Evolutionary conservation across 176 grass and related monocot species (phyloP), one percentile per base, ranked within the genome.

Genomic region (Zea luxurians): DNA sequence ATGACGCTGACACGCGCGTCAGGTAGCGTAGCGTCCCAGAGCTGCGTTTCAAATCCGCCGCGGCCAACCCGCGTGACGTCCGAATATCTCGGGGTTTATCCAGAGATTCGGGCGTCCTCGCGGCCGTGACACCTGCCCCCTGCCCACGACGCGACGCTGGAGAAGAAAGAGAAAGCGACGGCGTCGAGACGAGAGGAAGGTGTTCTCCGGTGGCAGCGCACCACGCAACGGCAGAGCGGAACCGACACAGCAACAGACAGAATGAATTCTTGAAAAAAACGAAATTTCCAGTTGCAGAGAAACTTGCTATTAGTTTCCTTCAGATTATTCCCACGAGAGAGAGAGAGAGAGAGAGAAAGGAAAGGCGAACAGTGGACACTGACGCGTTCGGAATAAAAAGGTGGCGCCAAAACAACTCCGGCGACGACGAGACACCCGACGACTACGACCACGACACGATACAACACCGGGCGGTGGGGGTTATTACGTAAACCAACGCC

Each of bases 381-480:
- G 83, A 91, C 84, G 83, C 79, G 10, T 74, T 83, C 18, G 75
- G 76, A 76, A 72, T 81, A 74, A 88, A 85, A 86, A 63, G 5
- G 34, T 63, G 76, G 80, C 69, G 64, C 90, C 77, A 88, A 75
- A 83, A 84, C 73, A 78, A 78, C 88, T 85, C 77, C 80, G 81
- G 77, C 79, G 58, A 84, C 76, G 45, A 88, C 83, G 58, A 77
- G 80, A 78, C 68, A 64, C 61, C 82, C 54, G 80, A 81, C 76
- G 60, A 94, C 66, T 52, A 74, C 85, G 61, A 77, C 80, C 82
- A 84, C 12, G 68, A 85, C 87, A 74, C 78, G 87, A 89, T 85
- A 89, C 87, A 89, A 73, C 87, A 89, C 87, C 73, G 86, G 86
- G 75, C 60, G 67, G 83, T 64, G 68, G 60, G 60, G 60, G 45